Base-by-base conservation (phyloP, 345 rosid species). In the Gossypium stocksii region DNA sequence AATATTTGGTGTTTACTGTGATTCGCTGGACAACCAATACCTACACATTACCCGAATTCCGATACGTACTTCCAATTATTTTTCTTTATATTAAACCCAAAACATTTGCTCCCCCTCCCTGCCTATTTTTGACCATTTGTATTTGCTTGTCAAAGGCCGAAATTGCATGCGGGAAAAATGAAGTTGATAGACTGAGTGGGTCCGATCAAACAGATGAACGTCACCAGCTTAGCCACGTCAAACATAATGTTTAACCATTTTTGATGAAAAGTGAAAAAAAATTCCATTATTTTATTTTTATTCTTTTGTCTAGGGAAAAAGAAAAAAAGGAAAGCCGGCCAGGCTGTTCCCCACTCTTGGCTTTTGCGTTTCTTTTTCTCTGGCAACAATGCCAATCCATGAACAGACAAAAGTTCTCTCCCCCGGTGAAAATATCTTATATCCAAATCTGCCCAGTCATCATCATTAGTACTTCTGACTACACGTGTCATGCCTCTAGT, bases 291-390 rank as follows among this genome's bases (percentile, higher is more conserved):
- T 2, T 27, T 43, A 0, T n/a, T 34, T 7, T 34, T 53, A 1
- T 11, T 1, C 25, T 44, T 44, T 44, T 74, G 57, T 59, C 51
- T 43, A n/a, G 16, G 44, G 13, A 27, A 73, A 66, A 25, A 48
- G 5, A 19, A 22, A 48, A 66, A 2, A 44, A 13, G 25, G 10
- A 29, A 68, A 72, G 77, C 74, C 72, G 77, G 78, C 83, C 85
- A 79, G 85, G 77, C 81, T 79, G 85, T 84, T 45, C 44, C 49
- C 81, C 80, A 79, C 73, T 70, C 59, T 23, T 19, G 7, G 7
- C 57, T 43, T 29, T 7, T 46, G n/a, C 14, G 12, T 62, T 16
- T 44, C 70, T 44, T 72, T 58, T 34, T n/a, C 45, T 0, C 45
- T 7, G 67, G 38, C 60, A 64, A 3, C 38, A 5, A 3, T 29